Evolutionary conservation across 2,329 filamentous ascomycete genomes (phyloP).

Genomic region (Westerdykella ornata): DNA sequence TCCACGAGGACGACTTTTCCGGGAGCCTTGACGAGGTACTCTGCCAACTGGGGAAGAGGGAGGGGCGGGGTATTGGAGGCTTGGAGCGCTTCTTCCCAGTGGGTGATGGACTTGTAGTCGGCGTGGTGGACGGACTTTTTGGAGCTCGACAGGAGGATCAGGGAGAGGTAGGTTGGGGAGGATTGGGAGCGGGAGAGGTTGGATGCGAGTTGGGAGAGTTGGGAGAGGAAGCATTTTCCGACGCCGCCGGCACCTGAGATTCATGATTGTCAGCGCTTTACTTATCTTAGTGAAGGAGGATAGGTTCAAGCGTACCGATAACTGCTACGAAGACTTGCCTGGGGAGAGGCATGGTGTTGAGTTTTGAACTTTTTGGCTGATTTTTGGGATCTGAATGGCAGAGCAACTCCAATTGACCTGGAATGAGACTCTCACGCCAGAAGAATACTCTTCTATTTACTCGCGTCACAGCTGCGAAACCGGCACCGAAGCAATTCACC

Average conservation of each 20-base stretch:
- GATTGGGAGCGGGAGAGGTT: slow-evolving; percentile 48
- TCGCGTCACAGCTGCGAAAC: neutral
- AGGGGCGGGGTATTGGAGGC: slow-evolving; percentile 60
- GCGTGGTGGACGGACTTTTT: slow-evolving; percentile 71
- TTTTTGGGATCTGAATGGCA: neutral
- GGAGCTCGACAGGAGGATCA: slow-evolving; percentile 81
- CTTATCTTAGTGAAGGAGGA: neutral
- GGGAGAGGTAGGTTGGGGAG: slow-evolving; percentile 62
- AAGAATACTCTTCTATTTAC: too few species aligned
- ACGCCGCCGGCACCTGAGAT: slow-evolving; percentile 78
- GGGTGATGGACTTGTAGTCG: slow-evolving; percentile 62
- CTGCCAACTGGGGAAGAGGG: slow-evolving; percentile 61
- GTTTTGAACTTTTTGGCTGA: neutral
- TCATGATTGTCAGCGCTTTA: slow-evolving; percentile 5
- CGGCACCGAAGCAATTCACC: slow-evolving; percentile 10
- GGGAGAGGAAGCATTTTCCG: slow-evolving; percentile 80
- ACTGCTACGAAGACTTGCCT: slow-evolving; percentile 45
- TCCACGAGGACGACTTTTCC: slow-evolving; percentile 79
- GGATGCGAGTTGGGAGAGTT: slow-evolving; percentile 62
- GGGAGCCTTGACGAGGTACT: slow-evolving; percentile 71
- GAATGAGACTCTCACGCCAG: neutral
- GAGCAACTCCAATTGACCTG: neutral
- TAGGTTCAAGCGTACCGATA: slow-evolving; percentile 32
- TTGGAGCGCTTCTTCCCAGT: slow-evolving; percentile 55
- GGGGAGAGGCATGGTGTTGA: slow-evolving; percentile 35